Base-by-base conservation (phyloP, 306 rosid genomes). In the Pachyrhizus erosus region DNA sequence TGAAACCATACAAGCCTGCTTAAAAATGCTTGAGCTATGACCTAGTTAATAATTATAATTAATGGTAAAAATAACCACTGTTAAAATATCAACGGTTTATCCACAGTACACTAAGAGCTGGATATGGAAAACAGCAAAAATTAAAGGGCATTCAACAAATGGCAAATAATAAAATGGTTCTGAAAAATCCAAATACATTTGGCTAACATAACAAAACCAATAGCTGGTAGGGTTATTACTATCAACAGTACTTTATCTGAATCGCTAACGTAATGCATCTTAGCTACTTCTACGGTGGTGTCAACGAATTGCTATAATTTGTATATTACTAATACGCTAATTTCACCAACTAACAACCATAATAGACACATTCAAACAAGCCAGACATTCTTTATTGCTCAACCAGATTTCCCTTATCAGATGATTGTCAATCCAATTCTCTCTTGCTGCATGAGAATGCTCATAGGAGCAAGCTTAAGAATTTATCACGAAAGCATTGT, bases 361-460 rank as follows among this genome's bases (percentile, higher is more conserved):
- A 12, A 15, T 13, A 69, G 27, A 80, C 71, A n/a, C 34, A 17
- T 33, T 61, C 45, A 37, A 51, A 31, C 24, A 15, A 65, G 33
- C 51, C 45, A 74, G 57, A 68, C n/a, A 58, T 14, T 17, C 33
- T 13, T 5, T 70, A 82, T 66, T 15, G 67, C 74, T 33, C 62
- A 57, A 46, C 21, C 39, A 61, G 6, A 78, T 45, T 23, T 17
- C 29, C 61, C 29, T 20, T 23, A 26, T 49, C 52, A 55, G 0
- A 42, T 42, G 72, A 45, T 27, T 27, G 40, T 31, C 66, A 31
- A 60, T 26, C 27, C 24, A 73, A 66, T 40, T 37, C 71, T 39
- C 80, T 71, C 27, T 51, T 31, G 58, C 39, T 34, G 40, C 27
- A 26, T n/a, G 34, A 51, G 13, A 84, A 80, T 60, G 79, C 69